These are phyloP conservation scores for Cystofilobasidium macerans DNA, from an alignment of 768 basidiomycete genomes.

Conservation along the genomic window DNA sequence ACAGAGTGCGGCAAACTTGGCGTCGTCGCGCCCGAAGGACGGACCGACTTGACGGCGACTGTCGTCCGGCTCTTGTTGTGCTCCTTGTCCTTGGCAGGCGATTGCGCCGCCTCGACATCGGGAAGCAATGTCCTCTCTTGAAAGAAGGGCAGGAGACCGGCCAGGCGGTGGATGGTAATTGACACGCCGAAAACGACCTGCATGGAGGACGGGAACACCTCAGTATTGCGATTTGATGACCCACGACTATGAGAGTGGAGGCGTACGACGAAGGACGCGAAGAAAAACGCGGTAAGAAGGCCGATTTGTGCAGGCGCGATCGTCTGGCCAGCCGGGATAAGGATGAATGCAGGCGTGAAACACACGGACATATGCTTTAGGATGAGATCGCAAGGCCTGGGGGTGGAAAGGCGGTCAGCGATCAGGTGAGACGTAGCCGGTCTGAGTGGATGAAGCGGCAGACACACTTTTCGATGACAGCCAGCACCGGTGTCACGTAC, in stretches of 20 bases:
- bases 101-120: neutral
- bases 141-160: constrained; percentile 7
- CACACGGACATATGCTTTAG: constrained; percentile 24
- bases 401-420: neutral
- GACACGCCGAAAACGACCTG: constrained; percentile 17
- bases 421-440: neutral
- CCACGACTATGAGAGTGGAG: neutral
- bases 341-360: constrained; percentile 19
- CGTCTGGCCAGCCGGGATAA: constrained; percentile 8
- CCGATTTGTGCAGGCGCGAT: constrained; percentile 4
- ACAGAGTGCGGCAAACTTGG: neutral
- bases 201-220: neutral
- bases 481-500: constrained; percentile 10
- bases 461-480: constrained; percentile 9
- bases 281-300: constrained; percentile 6
- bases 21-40: neutral
- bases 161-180: neutral
- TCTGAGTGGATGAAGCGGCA: neutral
- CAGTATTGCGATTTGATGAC: neutral
- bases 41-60: neutral
- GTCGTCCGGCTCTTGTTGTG: neutral
- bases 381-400: constrained; percentile 16
- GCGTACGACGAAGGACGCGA: constrained; percentile 15
- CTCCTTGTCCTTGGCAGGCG: neutral
- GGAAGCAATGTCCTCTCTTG: neutral